These are phyloP conservation scores for Penicillium sclerotiorum DNA, from an alignment of 2,329 filamentous ascomycete genomes.

Conservation along the genomic window DNA sequence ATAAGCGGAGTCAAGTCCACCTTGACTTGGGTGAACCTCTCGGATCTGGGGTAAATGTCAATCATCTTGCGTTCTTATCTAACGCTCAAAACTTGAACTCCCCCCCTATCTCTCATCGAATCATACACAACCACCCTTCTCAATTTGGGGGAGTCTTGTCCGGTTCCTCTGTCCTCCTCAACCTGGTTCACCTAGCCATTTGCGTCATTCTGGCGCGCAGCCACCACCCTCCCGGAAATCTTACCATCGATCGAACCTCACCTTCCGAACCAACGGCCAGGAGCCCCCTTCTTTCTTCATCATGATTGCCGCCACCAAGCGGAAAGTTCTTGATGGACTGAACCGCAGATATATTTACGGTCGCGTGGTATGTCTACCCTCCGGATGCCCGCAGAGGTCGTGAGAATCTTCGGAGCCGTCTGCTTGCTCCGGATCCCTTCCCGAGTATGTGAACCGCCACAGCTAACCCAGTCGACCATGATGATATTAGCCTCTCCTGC, in stretches of 20 bases:
- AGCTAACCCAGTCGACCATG: conserved; percentile 13
- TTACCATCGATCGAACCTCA: conserved; percentile 27
- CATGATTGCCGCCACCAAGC: conserved; percentile 46
- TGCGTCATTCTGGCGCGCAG: conserved; percentile 45
- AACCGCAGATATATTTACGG: conserved; percentile 53
- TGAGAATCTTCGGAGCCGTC: background rate
- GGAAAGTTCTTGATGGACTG: conserved; percentile 47
- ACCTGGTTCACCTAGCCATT: conserved; percentile 21
- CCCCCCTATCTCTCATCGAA: conserved; percentile 1
- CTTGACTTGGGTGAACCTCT: background rate
- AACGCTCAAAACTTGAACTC: too few relatives aligned
- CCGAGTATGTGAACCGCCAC: background rate
- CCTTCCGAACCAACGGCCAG: conserved; percentile 17
- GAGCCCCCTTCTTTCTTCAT: conserved; percentile 23
- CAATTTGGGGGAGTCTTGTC: background rate
- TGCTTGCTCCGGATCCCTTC: background rate
- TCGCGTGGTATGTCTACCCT: conserved; percentile 42
- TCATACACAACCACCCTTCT: too few relatives aligned
- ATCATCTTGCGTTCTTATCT: background rate
- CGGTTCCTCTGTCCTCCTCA: background rate
- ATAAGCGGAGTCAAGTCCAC: conserved; percentile 15
- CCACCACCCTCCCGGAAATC: conserved; percentile 25
- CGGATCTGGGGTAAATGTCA: conserved; percentile 12
- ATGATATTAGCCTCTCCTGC: conserved; percentile 73
- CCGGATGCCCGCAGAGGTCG: background rate